phyloP scores from a whole-genome alignment of 2,329 filamentous ascomycete genomes.

The Beauveria bassiana region DNA sequence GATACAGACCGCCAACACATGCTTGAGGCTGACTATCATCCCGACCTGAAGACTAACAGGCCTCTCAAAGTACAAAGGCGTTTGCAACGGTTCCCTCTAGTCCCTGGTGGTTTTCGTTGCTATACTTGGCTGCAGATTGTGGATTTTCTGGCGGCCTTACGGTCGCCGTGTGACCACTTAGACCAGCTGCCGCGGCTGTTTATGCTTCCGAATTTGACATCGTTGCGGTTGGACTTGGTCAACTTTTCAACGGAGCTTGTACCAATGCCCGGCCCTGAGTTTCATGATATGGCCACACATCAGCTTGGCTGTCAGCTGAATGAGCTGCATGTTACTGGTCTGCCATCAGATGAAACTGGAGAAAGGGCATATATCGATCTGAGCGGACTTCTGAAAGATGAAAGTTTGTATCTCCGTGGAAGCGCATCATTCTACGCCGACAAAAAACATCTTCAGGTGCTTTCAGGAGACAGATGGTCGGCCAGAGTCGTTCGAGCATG shows the following conservation, averaged over 20 bases:
- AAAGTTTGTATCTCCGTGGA: conserved; percentile 42
- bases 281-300: conserved; percentile 46
- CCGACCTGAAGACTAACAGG: conserved; percentile 33
- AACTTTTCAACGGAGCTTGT: conserved; percentile 43
- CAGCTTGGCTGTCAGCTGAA: conserved; percentile 45
- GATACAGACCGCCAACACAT: conserved; percentile 37
- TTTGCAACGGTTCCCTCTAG: conserved; percentile 35
- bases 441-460: conserved; percentile 29
- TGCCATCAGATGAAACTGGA: conserved; percentile 41
- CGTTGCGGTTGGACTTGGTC: conserved; percentile 46
- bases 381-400: conserved; percentile 43
- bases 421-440: conserved; percentile 35
- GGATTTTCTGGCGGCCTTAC: conserved; percentile 43
- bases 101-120: conserved; percentile 43
- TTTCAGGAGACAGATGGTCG: conserved; percentile 32
- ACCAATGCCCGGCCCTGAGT: conserved; percentile 35
- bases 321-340: conserved; percentile 44
- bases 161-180: conserved; percentile 38
- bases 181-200: conserved; percentile 23
- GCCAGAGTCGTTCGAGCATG: conserved; percentile 39
- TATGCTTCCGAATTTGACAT: conserved; percentile 38
- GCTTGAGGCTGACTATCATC: conserved; percentile 35
- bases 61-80: conserved; percentile 34
- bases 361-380: conserved; percentile 39
- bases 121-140: conserved; percentile 47